Percentiles rank a stretch among this genome's conserved stretches.
These are phyloP conservation scores for Ricinus communis DNA, from an alignment of 345 rosid genomes.

Conservation along the genomic window DNA sequence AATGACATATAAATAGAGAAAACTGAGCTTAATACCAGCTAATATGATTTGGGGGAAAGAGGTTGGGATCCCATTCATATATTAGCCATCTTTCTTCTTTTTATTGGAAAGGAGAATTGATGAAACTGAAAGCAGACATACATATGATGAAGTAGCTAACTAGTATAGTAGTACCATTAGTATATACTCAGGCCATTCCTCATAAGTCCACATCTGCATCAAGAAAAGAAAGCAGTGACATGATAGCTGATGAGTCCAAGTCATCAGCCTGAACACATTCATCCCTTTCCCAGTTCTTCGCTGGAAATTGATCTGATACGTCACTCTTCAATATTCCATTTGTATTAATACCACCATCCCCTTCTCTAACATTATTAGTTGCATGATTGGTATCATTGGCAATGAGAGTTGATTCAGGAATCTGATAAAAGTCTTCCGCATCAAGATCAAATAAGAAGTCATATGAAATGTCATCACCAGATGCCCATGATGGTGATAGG, in stretches of 20 bases:
- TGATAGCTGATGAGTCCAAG: conserved; percentile 4
- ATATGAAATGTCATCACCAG: conserved; percentile 1
- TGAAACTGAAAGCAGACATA: too few relatives aligned
- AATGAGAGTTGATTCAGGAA: conserved; percentile 18
- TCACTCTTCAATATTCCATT: background rate
- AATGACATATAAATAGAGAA: too few relatives aligned
- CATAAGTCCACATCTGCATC: conserved; percentile 20
- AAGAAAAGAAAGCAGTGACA: conserved; percentile 25
- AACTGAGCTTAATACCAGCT: too few relatives aligned
- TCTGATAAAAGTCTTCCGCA: conserved; percentile 34
- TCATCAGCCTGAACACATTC: conserved; percentile 2
- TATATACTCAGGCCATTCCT: too few relatives aligned
- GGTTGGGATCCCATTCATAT: too few relatives aligned
- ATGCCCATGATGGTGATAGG: background rate
- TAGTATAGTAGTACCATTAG: too few relatives aligned
- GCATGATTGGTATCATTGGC: too few relatives aligned
- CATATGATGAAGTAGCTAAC: too few relatives aligned
- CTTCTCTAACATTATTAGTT: background rate
- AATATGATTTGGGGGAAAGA: too few relatives aligned
- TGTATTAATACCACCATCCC: background rate
- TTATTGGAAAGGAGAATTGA: too few relatives aligned
- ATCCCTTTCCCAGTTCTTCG: background rate
- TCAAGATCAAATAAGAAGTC: conserved; percentile 22
- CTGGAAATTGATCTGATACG: background rate
- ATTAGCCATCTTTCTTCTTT: too few relatives aligned